Conservation (phyloP, 1,284 basidiomycete species). For the Cryptococcus wingfieldii region DNA sequence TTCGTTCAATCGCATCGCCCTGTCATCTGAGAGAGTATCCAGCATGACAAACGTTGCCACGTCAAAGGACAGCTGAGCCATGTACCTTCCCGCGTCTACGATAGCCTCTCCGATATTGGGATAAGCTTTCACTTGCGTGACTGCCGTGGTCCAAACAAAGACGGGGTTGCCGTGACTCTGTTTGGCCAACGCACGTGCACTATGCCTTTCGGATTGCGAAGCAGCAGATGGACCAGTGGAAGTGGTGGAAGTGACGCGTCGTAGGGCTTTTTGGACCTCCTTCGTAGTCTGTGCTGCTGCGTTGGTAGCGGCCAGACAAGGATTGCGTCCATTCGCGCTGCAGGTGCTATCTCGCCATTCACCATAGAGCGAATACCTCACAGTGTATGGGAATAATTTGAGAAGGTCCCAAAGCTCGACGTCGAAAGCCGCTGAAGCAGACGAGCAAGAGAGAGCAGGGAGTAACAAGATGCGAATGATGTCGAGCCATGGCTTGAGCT, state of each 20-base stretch:
- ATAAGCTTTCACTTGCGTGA: conserved; percentile 94
- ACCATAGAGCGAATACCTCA: conserved; percentile 86
- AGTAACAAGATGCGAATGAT: conserved; percentile 76
- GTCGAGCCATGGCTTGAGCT: conserved; percentile 63
- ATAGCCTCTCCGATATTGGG: conserved; percentile 89
- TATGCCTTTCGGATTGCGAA: conserved; percentile 31
- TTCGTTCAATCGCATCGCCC: conserved; percentile 79
- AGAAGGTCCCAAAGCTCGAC: conserved; percentile 86
- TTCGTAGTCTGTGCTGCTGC: conserved; percentile 47
- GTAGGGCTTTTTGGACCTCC: conserved; percentile 51
- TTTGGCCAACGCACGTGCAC: conserved; percentile 84
- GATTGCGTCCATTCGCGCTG: conserved; percentile 21
- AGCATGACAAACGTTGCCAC: conserved; percentile 84
- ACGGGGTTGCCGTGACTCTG: conserved; percentile 89
- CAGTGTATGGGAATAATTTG: conserved; percentile 67
- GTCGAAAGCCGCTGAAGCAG: conserved; percentile 77
- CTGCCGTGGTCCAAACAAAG: conserved; percentile 82
- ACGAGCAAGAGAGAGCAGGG: conserved; percentile 79
- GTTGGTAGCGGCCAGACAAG: conserved; percentile 34
- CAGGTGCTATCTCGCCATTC: conserved; percentile 81
- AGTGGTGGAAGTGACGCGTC: conserved; percentile 44
- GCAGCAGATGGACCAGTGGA: conserved; percentile 13
- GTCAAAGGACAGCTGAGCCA: conserved; percentile 89
- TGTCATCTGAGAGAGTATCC: conserved; percentile 80
- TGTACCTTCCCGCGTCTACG: conserved; percentile 83